Percentiles rank a stretch among this genome's conserved stretches.
Conservation (phyloP, 2,329 filamentous ascomycete genomes). For the Lachnellula cervina region DNA sequence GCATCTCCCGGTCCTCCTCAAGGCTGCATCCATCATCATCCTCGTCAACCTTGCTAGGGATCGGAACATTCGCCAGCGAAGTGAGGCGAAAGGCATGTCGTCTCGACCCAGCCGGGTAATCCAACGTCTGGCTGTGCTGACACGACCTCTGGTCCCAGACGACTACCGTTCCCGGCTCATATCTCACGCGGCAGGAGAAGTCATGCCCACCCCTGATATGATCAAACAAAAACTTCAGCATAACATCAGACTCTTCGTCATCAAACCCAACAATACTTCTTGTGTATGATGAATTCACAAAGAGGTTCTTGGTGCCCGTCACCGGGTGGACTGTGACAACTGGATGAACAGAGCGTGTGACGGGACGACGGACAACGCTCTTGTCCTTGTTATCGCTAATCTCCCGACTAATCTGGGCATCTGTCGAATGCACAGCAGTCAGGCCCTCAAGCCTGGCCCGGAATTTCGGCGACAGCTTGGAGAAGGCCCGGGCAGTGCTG, state of each 20-base stretch:
- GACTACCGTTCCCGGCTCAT: constrained; percentile 70
- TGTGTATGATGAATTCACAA: constrained; percentile 73
- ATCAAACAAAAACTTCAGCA: constrained; percentile 67
- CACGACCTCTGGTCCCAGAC: constrained; percentile 68
- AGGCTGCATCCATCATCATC: constrained; percentile 23
- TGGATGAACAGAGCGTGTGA: constrained; percentile 67
- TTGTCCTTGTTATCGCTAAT: constrained; percentile 60
- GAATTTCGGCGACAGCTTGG: constrained; percentile 70
- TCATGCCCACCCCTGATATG: constrained; percentile 68
- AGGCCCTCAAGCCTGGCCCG: constrained; percentile 72
- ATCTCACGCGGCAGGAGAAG: constrained; percentile 67
- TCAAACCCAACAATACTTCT: constrained; percentile 75
- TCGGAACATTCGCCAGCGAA: constrained; percentile 24
- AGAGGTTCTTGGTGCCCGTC: constrained; percentile 76
- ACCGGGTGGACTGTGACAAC: constrained; percentile 71
- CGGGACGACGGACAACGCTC: constrained; percentile 68
- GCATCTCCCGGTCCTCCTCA: constrained; percentile 15
- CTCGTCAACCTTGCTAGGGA: constrained; percentile 23
- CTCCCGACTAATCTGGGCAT: constrained; percentile 70
- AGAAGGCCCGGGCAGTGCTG: constrained; percentile 72
- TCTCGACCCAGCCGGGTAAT: constrained; percentile 23
- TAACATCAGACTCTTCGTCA: constrained; percentile 73
- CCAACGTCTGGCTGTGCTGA: constrained; percentile 18
- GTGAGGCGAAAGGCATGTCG: constrained; percentile 28
- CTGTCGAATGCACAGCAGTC: constrained; percentile 57